Conservation (phyloP, 2,329 filamentous ascomycete species). For the Verticillium albo-atrum region DNA sequence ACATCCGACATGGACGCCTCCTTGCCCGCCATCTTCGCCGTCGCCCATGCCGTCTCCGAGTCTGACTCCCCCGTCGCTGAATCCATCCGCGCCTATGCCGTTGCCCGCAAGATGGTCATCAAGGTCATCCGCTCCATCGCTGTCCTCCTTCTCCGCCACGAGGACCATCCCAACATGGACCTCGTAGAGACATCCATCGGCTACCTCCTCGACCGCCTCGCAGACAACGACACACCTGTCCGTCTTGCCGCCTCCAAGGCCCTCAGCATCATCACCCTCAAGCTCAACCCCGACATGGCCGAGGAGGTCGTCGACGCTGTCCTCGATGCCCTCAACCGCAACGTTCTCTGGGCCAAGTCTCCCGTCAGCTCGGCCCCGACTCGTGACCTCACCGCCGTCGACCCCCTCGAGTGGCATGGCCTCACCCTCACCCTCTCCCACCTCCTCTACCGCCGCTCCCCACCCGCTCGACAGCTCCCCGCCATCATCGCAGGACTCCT, state of each 20-base stretch:
- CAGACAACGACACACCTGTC: conserved; percentile 88
- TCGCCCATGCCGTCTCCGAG: conserved; percentile 53
- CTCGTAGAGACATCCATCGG: conserved; percentile 79
- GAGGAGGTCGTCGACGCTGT: conserved; percentile 84
- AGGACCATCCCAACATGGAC: conserved; percentile 32
- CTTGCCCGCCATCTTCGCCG: conserved; percentile 60
- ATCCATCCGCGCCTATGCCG: conserved; percentile 64
- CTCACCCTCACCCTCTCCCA: conserved; percentile 84
- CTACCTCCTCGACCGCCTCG: conserved; percentile 70
- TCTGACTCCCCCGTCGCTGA: conserved; percentile 43
- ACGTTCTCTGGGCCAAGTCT: conserved; percentile 48
- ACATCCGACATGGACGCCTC: conserved; percentile 69
- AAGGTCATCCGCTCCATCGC: conserved; percentile 78
- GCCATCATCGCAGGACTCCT: conserved; percentile 74
- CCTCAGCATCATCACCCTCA: conserved; percentile 79
- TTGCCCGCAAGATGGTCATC: conserved; percentile 76
- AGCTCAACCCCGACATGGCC: conserved; percentile 75
- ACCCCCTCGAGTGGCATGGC: conserved; percentile 87
- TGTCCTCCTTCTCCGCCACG: conserved; percentile 57
- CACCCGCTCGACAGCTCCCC: conserved; percentile 64
- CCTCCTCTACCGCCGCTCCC: conserved; percentile 77
- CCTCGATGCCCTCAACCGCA: conserved; percentile 61
- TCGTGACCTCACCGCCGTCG: conserved; percentile 68
- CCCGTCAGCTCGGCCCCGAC: conserved; percentile 26
- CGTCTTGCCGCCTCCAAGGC: conserved; percentile 89